Percentiles rank a stretch among this genome's conserved stretches.
Evolutionary conservation across 805 yeast species (phyloP).

Genomic region (Priceomyces melissophilus): DNA sequence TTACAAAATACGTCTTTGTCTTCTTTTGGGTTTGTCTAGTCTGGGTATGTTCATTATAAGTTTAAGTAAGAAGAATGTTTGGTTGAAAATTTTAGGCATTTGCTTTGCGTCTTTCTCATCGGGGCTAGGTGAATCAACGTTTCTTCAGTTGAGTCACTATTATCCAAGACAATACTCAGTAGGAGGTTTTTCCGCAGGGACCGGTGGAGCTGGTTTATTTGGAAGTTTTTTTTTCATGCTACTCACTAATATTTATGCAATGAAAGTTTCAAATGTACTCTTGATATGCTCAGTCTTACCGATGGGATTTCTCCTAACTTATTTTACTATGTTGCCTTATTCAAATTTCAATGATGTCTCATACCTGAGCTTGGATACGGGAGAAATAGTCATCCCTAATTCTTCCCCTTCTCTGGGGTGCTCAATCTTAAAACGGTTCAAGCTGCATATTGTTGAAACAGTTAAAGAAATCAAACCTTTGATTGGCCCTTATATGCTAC

Average conservation of each 20-base stretch:
- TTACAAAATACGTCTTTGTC: conserved; percentile 52
- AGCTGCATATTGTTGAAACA: conserved; percentile 18
- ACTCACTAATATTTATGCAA: conserved; percentile 63
- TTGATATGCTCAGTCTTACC: conserved; percentile 57
- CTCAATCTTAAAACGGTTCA: background rate
- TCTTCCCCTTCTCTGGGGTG: too few species aligned
- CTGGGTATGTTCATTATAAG: conserved; percentile 75
- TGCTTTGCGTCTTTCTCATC: conserved; percentile 77
- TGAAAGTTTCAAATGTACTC: conserved; percentile 54
- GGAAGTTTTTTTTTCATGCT: conserved; percentile 75
- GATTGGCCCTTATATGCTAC: conserved; percentile 71
- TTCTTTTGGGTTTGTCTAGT: conserved; percentile 56
- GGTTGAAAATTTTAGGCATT: conserved; percentile 59
- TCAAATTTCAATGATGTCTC: too few species aligned
- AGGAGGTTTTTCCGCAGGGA: conserved; percentile 89
- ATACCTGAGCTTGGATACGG: background rate
- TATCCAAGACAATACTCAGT: conserved; percentile 56
- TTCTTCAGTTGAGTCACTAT: conserved; percentile 80
- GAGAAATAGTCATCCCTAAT: background rate
- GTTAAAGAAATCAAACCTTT: conserved; percentile 37
- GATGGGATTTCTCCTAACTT: conserved; percentile 42
- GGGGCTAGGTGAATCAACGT: conserved; percentile 89
- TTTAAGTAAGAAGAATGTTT: conserved; percentile 27
- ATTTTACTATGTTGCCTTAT: conserved; percentile 22
- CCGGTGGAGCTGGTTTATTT: conserved; percentile 91